Conservation (phyloP, 352 stramenopile species). For the Pythium rhizo-oryzae region DNA sequence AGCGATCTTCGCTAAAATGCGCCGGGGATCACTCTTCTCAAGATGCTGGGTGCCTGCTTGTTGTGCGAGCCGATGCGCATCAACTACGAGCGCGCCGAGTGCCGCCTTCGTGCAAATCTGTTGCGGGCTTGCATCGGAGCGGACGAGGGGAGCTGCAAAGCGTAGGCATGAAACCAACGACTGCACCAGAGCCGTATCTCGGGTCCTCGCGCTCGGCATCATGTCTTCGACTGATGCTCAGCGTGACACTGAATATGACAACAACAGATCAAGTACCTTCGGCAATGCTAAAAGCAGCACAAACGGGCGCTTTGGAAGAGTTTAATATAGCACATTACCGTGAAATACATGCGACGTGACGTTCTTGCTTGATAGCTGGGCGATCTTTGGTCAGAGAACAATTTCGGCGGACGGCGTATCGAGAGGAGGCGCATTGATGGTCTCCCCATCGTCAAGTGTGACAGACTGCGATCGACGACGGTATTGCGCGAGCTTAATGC, state of each 20-base stretch:
- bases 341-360: background rate
- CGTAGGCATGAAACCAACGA: slow-evolving; percentile 49
- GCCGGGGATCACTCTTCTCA: background rate
- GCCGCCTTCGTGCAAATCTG: slow-evolving; percentile 52
- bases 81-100: slow-evolving; percentile 54
- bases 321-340: slow-evolving; percentile 13
- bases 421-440: background rate
- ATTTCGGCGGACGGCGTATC: background rate
- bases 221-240: background rate
- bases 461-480: background rate
- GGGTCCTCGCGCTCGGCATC: slow-evolving; percentile 3
- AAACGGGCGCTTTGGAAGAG: background rate
- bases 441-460: background rate
- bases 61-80: slow-evolving; percentile 57
- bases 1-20: slow-evolving; percentile 6
- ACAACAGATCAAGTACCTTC: too few relatives aligned
- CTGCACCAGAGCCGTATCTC: slow-evolving; percentile 10
- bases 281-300: background rate
- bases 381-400: background rate
- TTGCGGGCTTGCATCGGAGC: slow-evolving; percentile 16
- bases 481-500: slow-evolving; percentile 21
- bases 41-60: slow-evolving; percentile 28
- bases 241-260: background rate
- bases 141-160: slow-evolving; percentile 46
- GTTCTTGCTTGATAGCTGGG: too few relatives aligned